Conservation (phyloP, 768 basidiomycete genomes). For the Mycena chlorophos region DNA sequence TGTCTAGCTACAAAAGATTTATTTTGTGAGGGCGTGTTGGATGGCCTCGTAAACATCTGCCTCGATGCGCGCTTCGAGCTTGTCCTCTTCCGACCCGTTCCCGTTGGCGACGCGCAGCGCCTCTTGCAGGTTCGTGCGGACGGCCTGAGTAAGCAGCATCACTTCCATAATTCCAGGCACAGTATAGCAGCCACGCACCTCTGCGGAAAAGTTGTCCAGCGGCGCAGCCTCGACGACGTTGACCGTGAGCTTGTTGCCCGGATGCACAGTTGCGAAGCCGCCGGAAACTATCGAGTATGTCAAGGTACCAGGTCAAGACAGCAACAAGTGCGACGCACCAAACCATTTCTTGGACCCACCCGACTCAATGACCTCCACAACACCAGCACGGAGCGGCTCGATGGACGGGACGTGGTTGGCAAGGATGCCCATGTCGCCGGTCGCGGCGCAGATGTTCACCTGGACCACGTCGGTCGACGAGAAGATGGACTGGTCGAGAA, state of each 20-base stretch:
- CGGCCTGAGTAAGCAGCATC: slow-evolving; percentile 78
- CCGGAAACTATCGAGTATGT: slow-evolving; percentile 96
- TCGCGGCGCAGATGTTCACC: slow-evolving; percentile 91
- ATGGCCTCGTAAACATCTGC: slow-evolving; percentile 95
- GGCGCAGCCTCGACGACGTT: slow-evolving; percentile 97
- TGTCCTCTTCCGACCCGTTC: slow-evolving; percentile 89
- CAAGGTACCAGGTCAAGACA: too few relatives aligned
- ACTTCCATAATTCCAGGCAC: slow-evolving; percentile 2
- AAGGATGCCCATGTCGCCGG: slow-evolving; percentile 98
- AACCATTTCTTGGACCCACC: slow-evolving; percentile 93
- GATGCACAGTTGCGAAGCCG: slow-evolving; percentile 97
- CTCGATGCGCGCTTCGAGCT: slow-evolving; percentile 90
- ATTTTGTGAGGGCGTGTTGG: slow-evolving; percentile 74
- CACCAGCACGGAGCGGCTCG: slow-evolving; percentile 90
- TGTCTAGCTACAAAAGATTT: slow-evolving; percentile 10
- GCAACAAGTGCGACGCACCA: slow-evolving; percentile 74
- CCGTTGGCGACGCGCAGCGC: slow-evolving; percentile 80
- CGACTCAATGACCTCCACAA: slow-evolving; percentile 91
- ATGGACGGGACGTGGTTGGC: slow-evolving; percentile 99
- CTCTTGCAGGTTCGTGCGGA: slow-evolving; percentile 87
- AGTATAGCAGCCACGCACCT: slow-evolving; percentile 57
- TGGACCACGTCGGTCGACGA: slow-evolving; percentile 89
- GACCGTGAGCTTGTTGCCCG: slow-evolving; percentile 94
- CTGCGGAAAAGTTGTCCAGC: slow-evolving; percentile 84
- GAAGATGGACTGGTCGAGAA: slow-evolving; percentile 73